These are phyloP conservation scores for Aegilops longissima DNA, from an alignment of 176 grass and related monocot genomes.

Conservation along the genomic window DNA sequence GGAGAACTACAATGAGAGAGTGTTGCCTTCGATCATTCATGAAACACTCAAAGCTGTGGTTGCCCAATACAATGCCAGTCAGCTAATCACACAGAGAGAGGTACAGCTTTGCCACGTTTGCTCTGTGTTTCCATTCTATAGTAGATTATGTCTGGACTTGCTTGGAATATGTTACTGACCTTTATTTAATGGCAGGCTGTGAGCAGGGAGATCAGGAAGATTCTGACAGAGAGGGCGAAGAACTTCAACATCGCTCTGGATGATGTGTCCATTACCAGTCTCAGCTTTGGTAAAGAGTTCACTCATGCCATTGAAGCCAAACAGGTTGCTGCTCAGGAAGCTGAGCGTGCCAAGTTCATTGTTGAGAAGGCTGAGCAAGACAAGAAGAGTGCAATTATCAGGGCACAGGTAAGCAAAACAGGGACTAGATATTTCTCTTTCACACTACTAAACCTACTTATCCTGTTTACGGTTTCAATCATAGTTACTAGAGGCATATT, in stretches of 20 bases:
- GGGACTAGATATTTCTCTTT: not conserved
- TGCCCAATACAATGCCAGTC: conserved; percentile 97
- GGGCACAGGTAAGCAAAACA: conserved; percentile 59
- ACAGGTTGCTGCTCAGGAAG: conserved; percentile 94
- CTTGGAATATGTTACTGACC: not conserved
- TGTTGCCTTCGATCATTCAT: conserved; percentile 93
- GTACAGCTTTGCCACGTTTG: conserved; percentile 34
- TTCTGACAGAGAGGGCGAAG: conserved; percentile 85
- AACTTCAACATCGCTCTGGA: conserved; percentile 96
- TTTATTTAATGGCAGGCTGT: conserved; percentile 61
- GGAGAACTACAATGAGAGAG: conserved; percentile 87
- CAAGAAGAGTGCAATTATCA: conserved; percentile 72
- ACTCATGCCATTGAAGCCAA: conserved; percentile 96
- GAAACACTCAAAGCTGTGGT: conserved; percentile 96
- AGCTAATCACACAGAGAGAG: conserved; percentile 97
- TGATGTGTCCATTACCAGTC: conserved; percentile 94
- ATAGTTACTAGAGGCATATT: not conserved
- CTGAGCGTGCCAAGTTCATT: conserved; percentile 83
- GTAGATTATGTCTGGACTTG: not conserved
- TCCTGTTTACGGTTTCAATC: not conserved
- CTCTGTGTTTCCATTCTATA: not conserved
- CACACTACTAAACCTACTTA: not conserved
- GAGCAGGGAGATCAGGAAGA: conserved; percentile 96
- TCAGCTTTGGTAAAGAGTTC: conserved; percentile 93
- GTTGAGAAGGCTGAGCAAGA: conserved; percentile 94